Base-by-base conservation (phyloP, 345 rosid species). In the Bruguiera sexangula region DNA sequence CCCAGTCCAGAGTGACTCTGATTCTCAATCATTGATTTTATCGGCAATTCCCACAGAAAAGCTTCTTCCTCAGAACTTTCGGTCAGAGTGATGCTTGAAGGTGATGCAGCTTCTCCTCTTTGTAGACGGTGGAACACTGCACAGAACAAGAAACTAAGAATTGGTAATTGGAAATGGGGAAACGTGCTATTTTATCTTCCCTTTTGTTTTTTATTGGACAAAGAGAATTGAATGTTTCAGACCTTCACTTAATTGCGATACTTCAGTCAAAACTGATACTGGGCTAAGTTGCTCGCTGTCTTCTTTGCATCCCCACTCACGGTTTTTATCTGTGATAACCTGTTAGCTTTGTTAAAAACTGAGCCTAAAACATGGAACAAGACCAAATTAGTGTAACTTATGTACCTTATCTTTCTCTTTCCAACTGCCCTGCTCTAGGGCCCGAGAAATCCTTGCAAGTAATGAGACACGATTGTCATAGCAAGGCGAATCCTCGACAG, bases 351-450 rank as follows among this genome's bases (percentile, higher is more conserved):
- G 32, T 54, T n/a, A 65, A 68, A 65, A 48, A 26, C 54, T 48
- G 67, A 50, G 29, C 24, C 62, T 31, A 37, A 32, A 36, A 46
- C 65, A 37, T 22, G 16, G 60, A 43, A 53, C n/a, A 22, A 34
- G 15, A 65, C 30, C n/a, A 66, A 59, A 55, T 22, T 26, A 55
- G 60, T 55, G 16, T 37, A 63, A 60, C 16, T 43, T 43, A 69
- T 68, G 66, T 74, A 83, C 84, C 84, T 76, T 82, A 82, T 76
- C 56, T 46, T 68, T 60, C 69, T 64, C 50, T 70, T 63, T 72
- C 61, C 8, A 30, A 26, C 72, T 46, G 50, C 34, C 55, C 10
- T 34, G 31, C 16, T 70, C 55, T 36, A 62, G 60, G 39, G 68
- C 37, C 34, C 59, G 79, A 63, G 53, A 54, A 61, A 54, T 46